Percentiles rank a stretch among this genome's conserved stretches.
Evolutionary conservation across 106 monocot genomes (phyloP).

Genomic region (Allium fistulosum): DNA sequence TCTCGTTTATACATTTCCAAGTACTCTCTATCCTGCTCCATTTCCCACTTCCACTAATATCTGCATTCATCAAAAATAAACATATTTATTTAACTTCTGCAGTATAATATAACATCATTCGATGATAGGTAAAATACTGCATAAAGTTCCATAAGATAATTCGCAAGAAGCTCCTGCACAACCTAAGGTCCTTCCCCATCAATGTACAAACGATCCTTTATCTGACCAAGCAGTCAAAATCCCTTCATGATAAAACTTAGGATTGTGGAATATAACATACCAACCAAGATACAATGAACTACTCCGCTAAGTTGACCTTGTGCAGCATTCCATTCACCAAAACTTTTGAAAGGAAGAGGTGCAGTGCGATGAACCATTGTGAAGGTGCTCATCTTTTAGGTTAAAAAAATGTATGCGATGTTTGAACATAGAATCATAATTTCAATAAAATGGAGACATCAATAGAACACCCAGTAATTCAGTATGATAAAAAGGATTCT

Average conservation of each 20-base stretch:
- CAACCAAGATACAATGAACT: conserved; percentile 86
- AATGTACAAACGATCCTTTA: conserved; percentile 45
- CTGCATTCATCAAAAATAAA: conserved; percentile 3
- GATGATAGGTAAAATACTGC: no score
- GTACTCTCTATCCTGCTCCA: conserved; percentile 16
- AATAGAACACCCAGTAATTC: no score
- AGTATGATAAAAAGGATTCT: not conserved
- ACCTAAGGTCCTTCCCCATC: conserved; percentile 29
- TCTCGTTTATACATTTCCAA: conserved; percentile 13
- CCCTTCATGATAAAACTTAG: conserved; percentile 71
- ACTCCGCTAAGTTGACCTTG: conserved; percentile 84
- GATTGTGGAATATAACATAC: conserved; percentile 22
- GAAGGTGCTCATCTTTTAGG: conserved; percentile 87
- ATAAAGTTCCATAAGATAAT: no score
- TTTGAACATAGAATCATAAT: not conserved
- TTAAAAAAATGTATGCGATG: conserved; percentile 3
- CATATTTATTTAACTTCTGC: no score
- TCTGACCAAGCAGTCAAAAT: conserved; percentile 53
- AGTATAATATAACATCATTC: no score
- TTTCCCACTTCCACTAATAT: conserved; percentile 23
- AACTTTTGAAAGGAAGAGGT: conserved; percentile 88
- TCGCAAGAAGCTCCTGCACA: conserved; percentile 19
- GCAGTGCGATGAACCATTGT: conserved; percentile 99
- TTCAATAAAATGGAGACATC: not conserved
- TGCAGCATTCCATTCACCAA: conserved; percentile 84